Evolutionary conservation across 1,139 yeast species (phyloP).

Genomic region (Kluyveromyces sp.): DNA sequence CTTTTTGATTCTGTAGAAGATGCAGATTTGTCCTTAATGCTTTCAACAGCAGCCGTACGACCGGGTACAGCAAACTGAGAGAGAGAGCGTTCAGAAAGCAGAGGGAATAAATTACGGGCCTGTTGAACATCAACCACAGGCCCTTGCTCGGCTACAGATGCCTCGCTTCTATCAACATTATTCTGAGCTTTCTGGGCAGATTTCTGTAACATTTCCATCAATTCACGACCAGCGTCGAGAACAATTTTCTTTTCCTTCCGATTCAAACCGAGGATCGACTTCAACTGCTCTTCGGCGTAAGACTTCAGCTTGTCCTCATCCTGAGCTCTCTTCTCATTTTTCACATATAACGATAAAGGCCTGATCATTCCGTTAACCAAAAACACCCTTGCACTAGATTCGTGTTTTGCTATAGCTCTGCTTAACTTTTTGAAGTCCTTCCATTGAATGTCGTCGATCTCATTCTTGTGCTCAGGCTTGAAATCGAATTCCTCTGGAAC

Average conservation of each 20-base stretch:
- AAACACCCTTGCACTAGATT: slow-evolving; percentile 44
- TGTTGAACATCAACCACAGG: slow-evolving; percentile 6
- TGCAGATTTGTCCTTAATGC: neutral
- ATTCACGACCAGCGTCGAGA: slow-evolving; percentile 67
- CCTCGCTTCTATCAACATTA: neutral
- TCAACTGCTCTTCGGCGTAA: slow-evolving; percentile 57
- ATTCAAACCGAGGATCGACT: slow-evolving; percentile 50
- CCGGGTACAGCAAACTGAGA: neutral
- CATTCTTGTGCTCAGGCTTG: slow-evolving; percentile 78
- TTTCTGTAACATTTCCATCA: slow-evolving; percentile 53
- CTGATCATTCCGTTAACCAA: slow-evolving; percentile 54
- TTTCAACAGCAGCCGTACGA: slow-evolving; percentile 1
- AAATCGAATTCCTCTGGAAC: slow-evolving; percentile 74
- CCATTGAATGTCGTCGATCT: slow-evolving; percentile 70
- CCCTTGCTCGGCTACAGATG: neutral
- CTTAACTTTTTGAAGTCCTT: slow-evolving; percentile 40
- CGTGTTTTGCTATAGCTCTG: slow-evolving; percentile 29
- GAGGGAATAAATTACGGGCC: slow-evolving; percentile 6
- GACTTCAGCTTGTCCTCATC: slow-evolving; percentile 44
- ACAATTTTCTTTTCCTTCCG: slow-evolving; percentile 32
- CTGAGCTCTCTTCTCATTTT: slow-evolving; percentile 45
- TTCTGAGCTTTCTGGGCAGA: slow-evolving; percentile 24
- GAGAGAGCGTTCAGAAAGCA: slow-evolving; percentile 1
- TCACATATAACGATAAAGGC: slow-evolving; percentile 52
- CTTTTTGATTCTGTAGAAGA: slow-evolving; percentile 13